These are phyloP conservation scores for Russula lepida DNA, from an alignment of 768 basidiomycete genomes.

Conservation along the genomic window DNA sequence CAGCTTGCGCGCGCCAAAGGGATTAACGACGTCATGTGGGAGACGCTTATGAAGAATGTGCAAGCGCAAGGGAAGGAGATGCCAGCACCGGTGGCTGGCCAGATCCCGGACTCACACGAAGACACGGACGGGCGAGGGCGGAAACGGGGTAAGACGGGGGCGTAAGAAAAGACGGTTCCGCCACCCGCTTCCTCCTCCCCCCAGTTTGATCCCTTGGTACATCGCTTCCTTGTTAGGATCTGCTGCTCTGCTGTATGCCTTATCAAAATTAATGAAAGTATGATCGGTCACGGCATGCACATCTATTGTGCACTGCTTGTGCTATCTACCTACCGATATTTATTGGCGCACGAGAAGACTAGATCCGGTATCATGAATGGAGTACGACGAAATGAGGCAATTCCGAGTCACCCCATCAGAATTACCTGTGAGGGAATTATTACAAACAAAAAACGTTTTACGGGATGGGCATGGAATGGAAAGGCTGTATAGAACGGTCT, in stretches of 20 bases:
- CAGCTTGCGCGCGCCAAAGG: slow-evolving; percentile 79
- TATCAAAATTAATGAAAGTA: slow-evolving; percentile 7
- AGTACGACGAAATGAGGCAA: neutral
- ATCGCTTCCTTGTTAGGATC: neutral
- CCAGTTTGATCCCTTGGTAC: neutral
- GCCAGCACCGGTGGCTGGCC: neutral
- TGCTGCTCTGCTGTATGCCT: neutral
- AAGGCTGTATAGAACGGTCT: neutral
- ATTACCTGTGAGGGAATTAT: neutral
- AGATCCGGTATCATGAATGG: slow-evolving; percentile 7
- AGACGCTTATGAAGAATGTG: slow-evolving; percentile 62
- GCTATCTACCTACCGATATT: neutral
- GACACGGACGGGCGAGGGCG: slow-evolving; percentile 5
- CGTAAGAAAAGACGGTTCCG: neutral
- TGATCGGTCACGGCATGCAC: neutral
- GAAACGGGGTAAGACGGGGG: slow-evolving; percentile 20
- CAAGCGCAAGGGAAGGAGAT: slow-evolving; percentile 33
- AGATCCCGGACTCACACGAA: slow-evolving; percentile 8
- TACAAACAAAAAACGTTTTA: neutral
- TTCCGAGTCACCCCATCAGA: neutral
- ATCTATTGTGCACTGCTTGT: slow-evolving; percentile 6
- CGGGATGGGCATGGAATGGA: neutral
- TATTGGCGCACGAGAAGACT: neutral
- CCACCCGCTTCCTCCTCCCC: neutral
- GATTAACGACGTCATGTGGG: slow-evolving; percentile 95